Percentiles rank a stretch among this genome's conserved stretches.
Evolutionary conservation across 768 basidiomycete species (phyloP).

Genomic region (Pleurotus citrinopileatus): DNA sequence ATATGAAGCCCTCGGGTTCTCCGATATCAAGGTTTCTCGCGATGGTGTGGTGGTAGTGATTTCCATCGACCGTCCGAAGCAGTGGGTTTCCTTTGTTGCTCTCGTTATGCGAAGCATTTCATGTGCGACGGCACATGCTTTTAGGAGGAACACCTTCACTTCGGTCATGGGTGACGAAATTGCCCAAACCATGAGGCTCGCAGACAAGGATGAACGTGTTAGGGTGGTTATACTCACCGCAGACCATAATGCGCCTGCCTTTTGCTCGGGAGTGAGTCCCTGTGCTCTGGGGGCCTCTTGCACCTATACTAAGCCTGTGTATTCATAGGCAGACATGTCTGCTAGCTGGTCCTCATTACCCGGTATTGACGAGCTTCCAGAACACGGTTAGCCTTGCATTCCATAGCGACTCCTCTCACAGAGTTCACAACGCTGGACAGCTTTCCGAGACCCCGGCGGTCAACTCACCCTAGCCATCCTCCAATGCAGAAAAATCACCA

Average conservation of each 20-base stretch:
- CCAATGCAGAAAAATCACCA: constrained; percentile 53
- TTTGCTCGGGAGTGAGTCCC: constrained; percentile 48
- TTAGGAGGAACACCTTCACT: constrained; percentile 45
- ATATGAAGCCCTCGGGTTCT: constrained; percentile 35
- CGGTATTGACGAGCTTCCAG: constrained; percentile 43
- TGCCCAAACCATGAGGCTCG: constrained; percentile 39
- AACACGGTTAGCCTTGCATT: constrained; percentile 32
- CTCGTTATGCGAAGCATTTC: not conserved
- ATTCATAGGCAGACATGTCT: constrained; percentile 44
- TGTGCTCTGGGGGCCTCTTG: not conserved
- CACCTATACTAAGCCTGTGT: not conserved
- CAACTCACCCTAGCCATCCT: constrained; percentile 42
- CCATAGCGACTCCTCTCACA: no score
- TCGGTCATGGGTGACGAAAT: constrained; percentile 33
- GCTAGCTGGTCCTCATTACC: constrained; percentile 43
- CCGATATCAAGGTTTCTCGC: constrained; percentile 38
- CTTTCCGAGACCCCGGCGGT: constrained; percentile 51
- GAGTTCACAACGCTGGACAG: constrained; percentile 33
- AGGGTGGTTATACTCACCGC: constrained; percentile 50
- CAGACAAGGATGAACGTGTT: constrained; percentile 52
- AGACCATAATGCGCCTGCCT: constrained; percentile 48
- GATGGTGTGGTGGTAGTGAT: constrained; percentile 44
- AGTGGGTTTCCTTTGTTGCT: constrained; percentile 28
- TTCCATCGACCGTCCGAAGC: constrained; percentile 43
- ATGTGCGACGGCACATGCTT: not conserved